A percentile compares a stretch with the other conserved stretches of the same genome.
These are phyloP conservation scores for Gonium pectorale DNA, from an alignment of 139 green algal genomes.

Conservation along the genomic window DNA sequence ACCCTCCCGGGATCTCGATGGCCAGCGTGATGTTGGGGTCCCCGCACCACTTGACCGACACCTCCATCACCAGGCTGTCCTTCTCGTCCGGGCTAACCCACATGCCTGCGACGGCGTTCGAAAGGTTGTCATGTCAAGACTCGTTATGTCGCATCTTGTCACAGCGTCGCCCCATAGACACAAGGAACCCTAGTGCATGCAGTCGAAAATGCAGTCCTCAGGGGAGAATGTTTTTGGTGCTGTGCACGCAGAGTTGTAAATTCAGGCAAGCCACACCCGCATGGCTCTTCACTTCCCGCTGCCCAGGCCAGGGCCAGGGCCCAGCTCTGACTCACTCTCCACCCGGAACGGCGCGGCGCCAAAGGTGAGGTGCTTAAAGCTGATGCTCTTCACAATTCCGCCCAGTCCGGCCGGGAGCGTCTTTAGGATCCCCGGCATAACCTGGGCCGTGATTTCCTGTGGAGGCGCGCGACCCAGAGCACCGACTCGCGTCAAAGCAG, in stretches of 20 bases:
- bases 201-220: no score
- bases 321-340: constrained; percentile 61
- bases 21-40: constrained; percentile 90
- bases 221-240: no score
- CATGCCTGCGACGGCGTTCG: constrained; percentile 39
- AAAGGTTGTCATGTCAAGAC: no score
- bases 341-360: constrained; percentile 85
- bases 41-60: constrained; percentile 86
- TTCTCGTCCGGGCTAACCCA: constrained; percentile 25
- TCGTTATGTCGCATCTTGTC: no score
- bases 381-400: constrained; percentile 83
- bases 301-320: no score
- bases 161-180: no score
- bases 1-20: constrained; percentile 62
- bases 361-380: constrained; percentile 90
- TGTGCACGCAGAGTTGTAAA: no score
- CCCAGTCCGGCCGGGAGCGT: constrained; percentile 43
- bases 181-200: no score
- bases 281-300: no score
- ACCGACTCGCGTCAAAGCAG: no score
- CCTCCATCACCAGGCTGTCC: constrained; percentile 71
- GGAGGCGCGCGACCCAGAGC: no score
- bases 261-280: no score
- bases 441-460: constrained; percentile 30
- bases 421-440: constrained; percentile 21